Conservation (phyloP, 2,329 filamentous ascomycete genomes). For the Pseudogymnoascus sp. region DNA sequence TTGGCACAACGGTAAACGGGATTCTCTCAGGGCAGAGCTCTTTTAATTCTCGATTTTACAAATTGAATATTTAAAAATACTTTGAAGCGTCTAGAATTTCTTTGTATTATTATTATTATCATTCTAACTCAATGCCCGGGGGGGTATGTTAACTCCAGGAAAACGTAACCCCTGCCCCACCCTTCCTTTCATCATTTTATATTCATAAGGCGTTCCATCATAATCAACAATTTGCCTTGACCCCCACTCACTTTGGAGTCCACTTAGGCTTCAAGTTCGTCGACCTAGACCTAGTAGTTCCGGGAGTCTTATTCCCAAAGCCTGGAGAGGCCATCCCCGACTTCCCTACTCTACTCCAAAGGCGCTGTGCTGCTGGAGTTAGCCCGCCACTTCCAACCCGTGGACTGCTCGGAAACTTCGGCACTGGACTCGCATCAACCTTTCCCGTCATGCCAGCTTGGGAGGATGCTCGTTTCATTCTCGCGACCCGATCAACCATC, state of each 20-base stretch:
- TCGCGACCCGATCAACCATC: constrained; percentile 76
- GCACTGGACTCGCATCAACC: constrained; percentile 53
- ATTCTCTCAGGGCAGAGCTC: neutral
- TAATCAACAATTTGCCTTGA: neutral
- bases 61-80: neutral
- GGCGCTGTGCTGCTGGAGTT: constrained; percentile 66
- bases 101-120: constrained; percentile 4
- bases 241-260: constrained; percentile 20
- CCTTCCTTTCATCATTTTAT: neutral
- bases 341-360: constrained; percentile 56
- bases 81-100: neutral
- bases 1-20: neutral
- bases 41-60: neutral
- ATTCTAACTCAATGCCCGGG: neutral
- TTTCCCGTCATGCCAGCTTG: constrained; percentile 54
- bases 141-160: neutral
- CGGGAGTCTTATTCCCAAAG: constrained; percentile 24
- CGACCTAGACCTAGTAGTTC: constrained; percentile 19
- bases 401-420: constrained; percentile 62
- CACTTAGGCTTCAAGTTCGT: constrained; percentile 24
- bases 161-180: neutral
- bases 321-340: constrained; percentile 25
- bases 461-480: constrained; percentile 58
- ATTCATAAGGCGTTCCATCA: constrained; percentile 2
- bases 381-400: constrained; percentile 45